These are phyloP conservation scores for Marasmius oreades DNA, from an alignment of 1,284 basidiomycete species.

Conservation along the genomic window DNA sequence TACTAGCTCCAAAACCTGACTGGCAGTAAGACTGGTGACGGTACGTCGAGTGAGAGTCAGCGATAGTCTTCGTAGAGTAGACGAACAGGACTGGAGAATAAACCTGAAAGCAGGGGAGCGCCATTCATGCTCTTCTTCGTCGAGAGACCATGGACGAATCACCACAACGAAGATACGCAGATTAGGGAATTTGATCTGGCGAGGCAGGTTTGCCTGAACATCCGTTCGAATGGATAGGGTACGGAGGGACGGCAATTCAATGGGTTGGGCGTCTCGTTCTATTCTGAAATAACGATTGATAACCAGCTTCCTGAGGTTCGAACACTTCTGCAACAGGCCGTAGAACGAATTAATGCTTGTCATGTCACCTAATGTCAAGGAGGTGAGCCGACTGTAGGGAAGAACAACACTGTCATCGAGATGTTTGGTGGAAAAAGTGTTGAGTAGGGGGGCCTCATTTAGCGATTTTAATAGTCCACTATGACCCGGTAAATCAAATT, in stretches of 20 bases:
- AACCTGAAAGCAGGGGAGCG: neutral
- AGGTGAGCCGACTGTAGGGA: neutral
- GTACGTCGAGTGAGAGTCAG: neutral
- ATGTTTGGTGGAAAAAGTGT: neutral
- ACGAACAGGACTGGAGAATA: neutral
- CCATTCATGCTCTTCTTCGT: neutral
- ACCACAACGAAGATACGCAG: no score
- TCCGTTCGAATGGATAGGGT: no score
- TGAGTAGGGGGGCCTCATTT: neutral
- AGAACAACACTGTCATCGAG: no score
- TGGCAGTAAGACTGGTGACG: no score
- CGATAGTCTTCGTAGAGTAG: neutral
- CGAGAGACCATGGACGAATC: neutral
- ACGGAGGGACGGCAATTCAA: no score
- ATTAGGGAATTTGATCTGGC: no score
- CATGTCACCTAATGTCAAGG: neutral
- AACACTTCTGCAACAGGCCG: no score
- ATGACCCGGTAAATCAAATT: neutral
- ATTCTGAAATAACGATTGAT: no score
- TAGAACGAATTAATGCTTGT: neutral
- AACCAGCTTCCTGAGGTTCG: no score
- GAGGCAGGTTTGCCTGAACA: no score
- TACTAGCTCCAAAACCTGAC: no score
- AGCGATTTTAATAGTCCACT: neutral
- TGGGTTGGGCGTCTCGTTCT: no score